Percentiles rank a stretch among this genome's conserved stretches.
These are phyloP conservation scores for Cutaneotrichosporon sp. DNA, from an alignment of 1,284 basidiomycete genomes.

Conservation along the genomic window DNA sequence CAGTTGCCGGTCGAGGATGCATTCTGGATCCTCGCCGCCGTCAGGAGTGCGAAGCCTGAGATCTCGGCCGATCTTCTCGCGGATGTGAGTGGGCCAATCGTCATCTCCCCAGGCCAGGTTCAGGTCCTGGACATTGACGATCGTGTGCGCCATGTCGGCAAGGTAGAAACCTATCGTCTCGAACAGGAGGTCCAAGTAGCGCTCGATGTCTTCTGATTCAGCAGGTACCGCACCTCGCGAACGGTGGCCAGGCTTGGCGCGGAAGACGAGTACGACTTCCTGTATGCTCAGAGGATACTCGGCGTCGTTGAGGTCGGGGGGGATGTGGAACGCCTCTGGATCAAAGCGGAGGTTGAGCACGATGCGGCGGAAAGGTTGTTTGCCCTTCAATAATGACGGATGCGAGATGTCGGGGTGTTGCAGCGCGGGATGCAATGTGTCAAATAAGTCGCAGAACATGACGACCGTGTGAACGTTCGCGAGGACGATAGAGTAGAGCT, in stretches of 20 bases:
- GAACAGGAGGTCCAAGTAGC: constrained; percentile 4
- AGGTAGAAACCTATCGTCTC: constrained; percentile 5
- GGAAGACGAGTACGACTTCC: background rate
- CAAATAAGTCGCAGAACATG: constrained; percentile 5
- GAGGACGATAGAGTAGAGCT: background rate
- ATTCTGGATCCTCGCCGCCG: background rate
- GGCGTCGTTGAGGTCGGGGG: background rate
- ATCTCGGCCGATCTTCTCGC: background rate
- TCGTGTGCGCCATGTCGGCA: background rate
- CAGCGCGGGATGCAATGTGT: background rate
- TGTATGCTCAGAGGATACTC: background rate
- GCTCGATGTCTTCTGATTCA: background rate
- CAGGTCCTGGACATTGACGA: constrained; percentile 1
- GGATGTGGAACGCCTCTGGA: background rate
- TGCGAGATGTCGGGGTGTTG: constrained; percentile 1
- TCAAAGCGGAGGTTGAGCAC: background rate
- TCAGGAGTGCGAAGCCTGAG: background rate
- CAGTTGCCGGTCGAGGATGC: background rate
- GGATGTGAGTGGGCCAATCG: background rate
- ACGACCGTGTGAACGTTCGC: background rate
- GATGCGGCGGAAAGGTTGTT: background rate
- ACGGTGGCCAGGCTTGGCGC: background rate
- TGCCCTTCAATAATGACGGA: background rate
- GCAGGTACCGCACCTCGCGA: background rate
- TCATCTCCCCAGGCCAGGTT: background rate